Base-by-base conservation (phyloP, 208 protist species). In the Porcisia hertigi region DNA sequence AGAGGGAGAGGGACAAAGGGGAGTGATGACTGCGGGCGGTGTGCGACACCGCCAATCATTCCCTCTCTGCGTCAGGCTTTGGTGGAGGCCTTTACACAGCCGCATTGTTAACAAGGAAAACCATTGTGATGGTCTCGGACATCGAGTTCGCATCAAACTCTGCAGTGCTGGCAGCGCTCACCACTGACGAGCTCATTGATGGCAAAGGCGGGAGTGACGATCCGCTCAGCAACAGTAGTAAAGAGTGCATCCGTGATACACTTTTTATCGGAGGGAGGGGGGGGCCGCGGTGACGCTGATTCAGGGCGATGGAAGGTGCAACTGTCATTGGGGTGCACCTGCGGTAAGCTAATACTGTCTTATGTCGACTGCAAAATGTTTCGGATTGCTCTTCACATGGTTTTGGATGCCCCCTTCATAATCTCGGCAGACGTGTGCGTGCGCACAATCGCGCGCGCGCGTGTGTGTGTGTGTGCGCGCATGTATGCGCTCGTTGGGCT, bases 361-460 rank as follows among this genome's bases (percentile, higher is more conserved):
- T 82, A 30, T 73, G 78, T 71, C 4, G 78, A 71, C 7, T 82
- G 71, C 3, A 82, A 77, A 54, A 82, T 82, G 78, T 75, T 74
- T 30, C 69, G 66, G 49, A 71, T 85, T 5, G 75, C 76, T 20
- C 76, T 69, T 4, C 71, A 78, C 59, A 79, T 75, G 75, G 75
- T 78, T 20, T 43, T 77, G n/a, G 76, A 77, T 45, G 73, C 63
- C 8, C 8, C 58, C 65, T 34, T 39, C 70, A 11, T 70, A 34
- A 65, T 30, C 30, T 30, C 30, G 30, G 30, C 30, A 30, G 14
- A 30, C 23, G 14, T 30, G 55, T 59, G 39, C n/a, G 18, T 43
- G 39, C 2, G 36, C 14, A 34, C 8, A 11, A 14, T 36, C 2
- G 1, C 0, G n/a, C 36, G 34, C 59, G 8, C 39, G 36, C 60